Conservation (phyloP, 2,329 filamentous ascomycete genomes). For the Xylariaceae sp. region DNA sequence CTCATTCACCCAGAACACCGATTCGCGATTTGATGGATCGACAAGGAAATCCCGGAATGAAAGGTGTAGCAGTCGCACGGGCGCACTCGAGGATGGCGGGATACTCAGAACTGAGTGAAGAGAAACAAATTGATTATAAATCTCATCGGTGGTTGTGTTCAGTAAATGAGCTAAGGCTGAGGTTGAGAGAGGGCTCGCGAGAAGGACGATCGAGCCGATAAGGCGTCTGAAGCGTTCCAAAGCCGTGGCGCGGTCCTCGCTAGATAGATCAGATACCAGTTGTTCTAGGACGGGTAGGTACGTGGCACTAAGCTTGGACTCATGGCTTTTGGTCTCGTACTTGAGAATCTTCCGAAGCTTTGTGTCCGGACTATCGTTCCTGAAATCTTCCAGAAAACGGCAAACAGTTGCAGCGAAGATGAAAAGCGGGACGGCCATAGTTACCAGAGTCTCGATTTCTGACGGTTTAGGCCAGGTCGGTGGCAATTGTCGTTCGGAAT, state of each 20-base stretch:
- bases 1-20: conserved; percentile 13
- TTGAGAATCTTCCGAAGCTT: conserved; percentile 10
- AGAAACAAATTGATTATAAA: not conserved
- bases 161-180: conserved; percentile 4
- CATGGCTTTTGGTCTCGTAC: conserved; percentile 1
- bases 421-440: conserved; percentile 29
- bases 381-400: conserved; percentile 23
- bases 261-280: not conserved
- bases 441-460: conserved; percentile 10
- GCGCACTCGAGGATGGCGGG: not conserved
- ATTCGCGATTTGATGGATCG: not conserved
- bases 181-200: conserved; percentile 7
- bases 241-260: not conserved
- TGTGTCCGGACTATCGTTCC: not conserved
- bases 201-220: conserved; percentile 11
- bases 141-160: not conserved
- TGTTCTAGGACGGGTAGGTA: conserved; percentile 15
- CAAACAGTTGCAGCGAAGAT: conserved; percentile 32
- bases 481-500: conserved; percentile 10
- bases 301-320: conserved; percentile 7
- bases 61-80: conserved; percentile 3
- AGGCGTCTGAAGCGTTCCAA: conserved; percentile 2
- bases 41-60: conserved; percentile 17
- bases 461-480: conserved; percentile 31
- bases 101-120: conserved; percentile 15